Conservation (phyloP, 2,329 filamentous ascomycete genomes). For the Tolypocladium ophioglossoides region DNA sequence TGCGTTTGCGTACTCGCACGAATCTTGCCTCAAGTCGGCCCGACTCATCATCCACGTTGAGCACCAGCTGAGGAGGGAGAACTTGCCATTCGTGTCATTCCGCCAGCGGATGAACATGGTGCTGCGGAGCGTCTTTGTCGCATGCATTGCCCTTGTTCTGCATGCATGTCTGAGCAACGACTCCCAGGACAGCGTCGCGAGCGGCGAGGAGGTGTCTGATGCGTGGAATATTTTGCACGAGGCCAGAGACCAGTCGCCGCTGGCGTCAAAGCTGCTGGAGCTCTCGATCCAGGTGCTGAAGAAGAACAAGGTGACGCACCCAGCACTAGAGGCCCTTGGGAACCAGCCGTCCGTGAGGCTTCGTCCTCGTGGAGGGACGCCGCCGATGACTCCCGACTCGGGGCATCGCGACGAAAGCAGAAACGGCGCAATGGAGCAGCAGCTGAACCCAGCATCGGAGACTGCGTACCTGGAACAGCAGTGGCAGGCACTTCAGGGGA, state of each 20-base stretch:
- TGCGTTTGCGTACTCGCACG: constrained; percentile 19
- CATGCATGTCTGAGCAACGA: constrained; percentile 18
- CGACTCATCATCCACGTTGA: constrained; percentile 19
- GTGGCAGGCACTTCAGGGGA: constrained; percentile 15
- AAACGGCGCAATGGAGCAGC: constrained; percentile 2
- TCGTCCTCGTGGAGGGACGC: neutral
- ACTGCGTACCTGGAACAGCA: constrained; percentile 13
- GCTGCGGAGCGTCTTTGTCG: constrained; percentile 22
- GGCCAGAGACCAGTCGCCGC: constrained; percentile 16
- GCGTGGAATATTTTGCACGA: constrained; percentile 22
- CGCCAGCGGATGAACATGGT: constrained; percentile 18
- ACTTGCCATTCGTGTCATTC: constrained; percentile 15
- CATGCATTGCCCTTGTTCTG: constrained; percentile 21
- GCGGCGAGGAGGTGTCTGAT: constrained; percentile 15
- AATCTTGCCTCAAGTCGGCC: constrained; percentile 20
- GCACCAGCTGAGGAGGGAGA: constrained; percentile 14
- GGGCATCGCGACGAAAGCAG: constrained; percentile 7
- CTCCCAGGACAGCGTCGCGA: constrained; percentile 11
- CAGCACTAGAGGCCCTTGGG: constrained; percentile 10
- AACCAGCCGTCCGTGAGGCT: constrained; percentile 3
- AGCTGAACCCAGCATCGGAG: constrained; percentile 4
- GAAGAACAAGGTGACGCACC: constrained; percentile 17
- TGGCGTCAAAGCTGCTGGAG: constrained; percentile 19
- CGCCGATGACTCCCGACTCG: constrained; percentile 20
- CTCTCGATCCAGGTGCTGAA: constrained; percentile 19